Evolutionary conservation across 495 filamentous ascomycete genomes (phyloP).

Genomic region (Arthonia radiata): DNA sequence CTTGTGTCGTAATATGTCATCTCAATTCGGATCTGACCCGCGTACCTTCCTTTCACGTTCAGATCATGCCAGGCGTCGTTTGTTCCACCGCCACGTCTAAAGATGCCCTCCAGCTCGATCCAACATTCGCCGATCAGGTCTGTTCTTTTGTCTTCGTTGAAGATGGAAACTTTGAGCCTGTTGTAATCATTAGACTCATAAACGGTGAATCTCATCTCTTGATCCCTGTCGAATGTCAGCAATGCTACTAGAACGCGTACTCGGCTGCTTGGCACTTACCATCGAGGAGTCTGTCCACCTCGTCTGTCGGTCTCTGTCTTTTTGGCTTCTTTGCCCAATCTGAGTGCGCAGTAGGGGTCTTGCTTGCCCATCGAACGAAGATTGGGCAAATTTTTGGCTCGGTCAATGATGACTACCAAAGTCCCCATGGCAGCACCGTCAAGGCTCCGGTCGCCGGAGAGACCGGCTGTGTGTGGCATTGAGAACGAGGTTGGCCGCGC

Average conservation of each 20-base stretch:
- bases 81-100: conserved; percentile 70
- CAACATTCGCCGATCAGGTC: conserved; percentile 87
- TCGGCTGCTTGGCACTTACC: conserved; percentile 29
- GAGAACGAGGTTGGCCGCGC: too few relatives aligned
- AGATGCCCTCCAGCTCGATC: conserved; percentile 56
- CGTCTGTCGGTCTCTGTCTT: conserved; percentile 87
- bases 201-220: conserved; percentile 85
- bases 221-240: conserved; percentile 39
- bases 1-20: conserved; percentile 88
- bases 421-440: conserved; percentile 91
- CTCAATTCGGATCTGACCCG: conserved; percentile 83
- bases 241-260: neutral
- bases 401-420: conserved; percentile 72
- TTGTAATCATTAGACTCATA: conserved; percentile 93
- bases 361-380: conserved; percentile 94
- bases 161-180: conserved; percentile 78
- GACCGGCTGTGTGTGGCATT: conserved; percentile 89
- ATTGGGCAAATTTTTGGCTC: conserved; percentile 90
- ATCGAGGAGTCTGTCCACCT: conserved; percentile 87
- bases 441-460: conserved; percentile 84
- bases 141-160: conserved; percentile 93
- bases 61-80: conserved; percentile 79
- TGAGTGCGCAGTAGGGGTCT: conserved; percentile 85
- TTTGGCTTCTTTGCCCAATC: conserved; percentile 90
- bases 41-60: conserved; percentile 73